These are phyloP conservation scores for Favolaschia claudopus DNA, from an alignment of 768 basidiomycete species.

Conservation along the genomic window DNA sequence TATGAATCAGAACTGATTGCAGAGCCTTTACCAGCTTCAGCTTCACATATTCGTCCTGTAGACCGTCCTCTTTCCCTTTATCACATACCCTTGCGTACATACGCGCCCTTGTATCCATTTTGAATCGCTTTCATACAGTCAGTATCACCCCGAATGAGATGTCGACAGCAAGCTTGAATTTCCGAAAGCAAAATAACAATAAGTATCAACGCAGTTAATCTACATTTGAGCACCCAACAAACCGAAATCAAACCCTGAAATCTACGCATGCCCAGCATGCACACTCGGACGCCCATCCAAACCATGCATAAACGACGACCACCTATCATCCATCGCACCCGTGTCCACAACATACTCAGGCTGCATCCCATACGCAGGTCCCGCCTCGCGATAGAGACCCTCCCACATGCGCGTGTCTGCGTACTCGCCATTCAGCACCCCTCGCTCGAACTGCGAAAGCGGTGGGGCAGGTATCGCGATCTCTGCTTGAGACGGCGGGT, in stretches of 20 bases:
- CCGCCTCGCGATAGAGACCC: slow-evolving; percentile 45
- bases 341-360: slow-evolving; percentile 7
- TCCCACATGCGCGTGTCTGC: slow-evolving; percentile 36
- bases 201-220: no score
- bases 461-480: slow-evolving; percentile 18
- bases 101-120: no score
- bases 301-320: slow-evolving; percentile 49
- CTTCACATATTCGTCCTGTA: neutral
- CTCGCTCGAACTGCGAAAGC: slow-evolving; percentile 9
- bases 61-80: neutral
- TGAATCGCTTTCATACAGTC: no score
- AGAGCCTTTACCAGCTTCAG: neutral
- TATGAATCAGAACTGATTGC: no score
- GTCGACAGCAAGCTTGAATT: no score
- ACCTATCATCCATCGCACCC: slow-evolving; percentile 44
- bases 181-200: no score
- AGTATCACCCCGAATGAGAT: no score
- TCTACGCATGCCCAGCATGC: neutral
- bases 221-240: no score
- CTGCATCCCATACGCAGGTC: slow-evolving; percentile 28
- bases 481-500: neutral
- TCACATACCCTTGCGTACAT: no score
- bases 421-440: neutral
- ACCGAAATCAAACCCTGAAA: no score
- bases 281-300: neutral